A percentile compares a stretch with the other conserved stretches of the same genome.
These are phyloP conservation scores for Fimicolochytrium jonesii DNA, from an alignment of 192 early-diverging fungal species.

Conservation along the genomic window DNA sequence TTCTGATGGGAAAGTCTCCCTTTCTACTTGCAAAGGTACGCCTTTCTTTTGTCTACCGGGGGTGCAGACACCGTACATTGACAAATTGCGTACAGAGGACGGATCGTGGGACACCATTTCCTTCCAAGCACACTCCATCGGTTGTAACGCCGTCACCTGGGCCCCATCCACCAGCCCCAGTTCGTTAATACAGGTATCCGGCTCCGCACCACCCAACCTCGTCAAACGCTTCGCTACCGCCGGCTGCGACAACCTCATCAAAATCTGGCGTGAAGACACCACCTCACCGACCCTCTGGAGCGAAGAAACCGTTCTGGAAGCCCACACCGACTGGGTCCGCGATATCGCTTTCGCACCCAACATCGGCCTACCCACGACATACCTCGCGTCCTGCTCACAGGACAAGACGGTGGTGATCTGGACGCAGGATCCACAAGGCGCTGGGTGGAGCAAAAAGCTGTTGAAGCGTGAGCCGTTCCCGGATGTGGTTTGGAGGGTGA, in stretches of 20 bases:
- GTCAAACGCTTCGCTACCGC: conserved; percentile 80
- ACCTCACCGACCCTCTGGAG: conserved; percentile 52
- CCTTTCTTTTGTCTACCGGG: no score
- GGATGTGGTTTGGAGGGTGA: conserved; percentile 98
- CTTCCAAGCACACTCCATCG: conserved; percentile 85
- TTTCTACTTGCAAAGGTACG: conserved; percentile 87
- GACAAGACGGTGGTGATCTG: conserved; percentile 96
- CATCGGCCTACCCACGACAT: conserved; percentile 83
- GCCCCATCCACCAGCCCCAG: conserved; percentile 82
- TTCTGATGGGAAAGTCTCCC: conserved; percentile 90
- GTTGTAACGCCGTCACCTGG: conserved; percentile 91
- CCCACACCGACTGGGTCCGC: conserved; percentile 96
- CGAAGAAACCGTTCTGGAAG: conserved; percentile 75
- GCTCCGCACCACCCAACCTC: conserved; percentile 38
- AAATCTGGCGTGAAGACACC: conserved; percentile 73
- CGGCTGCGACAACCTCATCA: conserved; percentile 95
- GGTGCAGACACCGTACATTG: no score
- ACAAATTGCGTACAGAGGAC: conserved; percentile 64
- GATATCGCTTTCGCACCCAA: conserved; percentile 97
- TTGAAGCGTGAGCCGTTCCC: conserved; percentile 76
- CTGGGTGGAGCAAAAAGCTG: conserved; percentile 69
- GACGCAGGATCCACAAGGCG: conserved; percentile 72
- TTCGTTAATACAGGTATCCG: conserved; percentile 58
- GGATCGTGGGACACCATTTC: conserved; percentile 76
- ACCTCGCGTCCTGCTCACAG: conserved; percentile 92